Percentiles rank a stretch among this genome's conserved stretches.
phyloP scores from a whole-genome alignment of 2,329 filamentous ascomycete genomes.

The Geosmithia morbida region DNA sequence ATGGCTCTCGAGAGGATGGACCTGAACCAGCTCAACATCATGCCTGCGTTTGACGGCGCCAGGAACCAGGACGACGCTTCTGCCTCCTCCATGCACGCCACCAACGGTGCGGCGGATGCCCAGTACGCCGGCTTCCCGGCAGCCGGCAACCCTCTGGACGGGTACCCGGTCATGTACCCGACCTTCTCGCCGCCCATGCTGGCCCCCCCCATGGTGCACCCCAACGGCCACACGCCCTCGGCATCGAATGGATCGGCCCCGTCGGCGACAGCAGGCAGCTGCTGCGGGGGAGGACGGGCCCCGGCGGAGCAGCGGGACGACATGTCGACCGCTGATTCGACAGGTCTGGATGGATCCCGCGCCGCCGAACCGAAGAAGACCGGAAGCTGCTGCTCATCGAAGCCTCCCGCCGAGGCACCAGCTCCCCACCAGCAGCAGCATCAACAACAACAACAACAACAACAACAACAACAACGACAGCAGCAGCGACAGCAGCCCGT shows the following conservation, averaged over 20 bases:
- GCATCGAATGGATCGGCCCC: background rate
- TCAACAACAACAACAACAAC: too few species aligned
- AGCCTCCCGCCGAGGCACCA: conserved; percentile 2
- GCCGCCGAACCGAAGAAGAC: background rate
- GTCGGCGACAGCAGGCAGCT: too few species aligned
- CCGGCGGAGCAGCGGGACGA: background rate
- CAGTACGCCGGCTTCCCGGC: background rate
- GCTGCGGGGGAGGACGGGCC: background rate
- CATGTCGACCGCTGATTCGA: background rate
- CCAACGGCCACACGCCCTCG: background rate
- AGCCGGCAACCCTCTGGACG: conserved; percentile 6
- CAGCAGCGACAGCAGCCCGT: conserved; percentile 8
- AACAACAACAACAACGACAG: background rate
- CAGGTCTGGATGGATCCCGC: background rate
- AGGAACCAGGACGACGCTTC: background rate
- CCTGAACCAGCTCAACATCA: conserved; percentile 33
- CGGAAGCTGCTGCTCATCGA: conserved; percentile 18
- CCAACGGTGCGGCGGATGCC: too few species aligned
- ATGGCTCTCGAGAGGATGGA: conserved; percentile 36
- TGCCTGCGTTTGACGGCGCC: conserved; percentile 6
- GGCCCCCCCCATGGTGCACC: conserved; percentile 3
- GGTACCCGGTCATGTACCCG: conserved; percentile 14
- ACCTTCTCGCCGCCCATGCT: conserved; percentile 16
- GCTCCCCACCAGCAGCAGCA: background rate
- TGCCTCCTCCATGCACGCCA: background rate